Conservation (phyloP, 345 rosid genomes). For the Rhizophora mangle region DNA sequence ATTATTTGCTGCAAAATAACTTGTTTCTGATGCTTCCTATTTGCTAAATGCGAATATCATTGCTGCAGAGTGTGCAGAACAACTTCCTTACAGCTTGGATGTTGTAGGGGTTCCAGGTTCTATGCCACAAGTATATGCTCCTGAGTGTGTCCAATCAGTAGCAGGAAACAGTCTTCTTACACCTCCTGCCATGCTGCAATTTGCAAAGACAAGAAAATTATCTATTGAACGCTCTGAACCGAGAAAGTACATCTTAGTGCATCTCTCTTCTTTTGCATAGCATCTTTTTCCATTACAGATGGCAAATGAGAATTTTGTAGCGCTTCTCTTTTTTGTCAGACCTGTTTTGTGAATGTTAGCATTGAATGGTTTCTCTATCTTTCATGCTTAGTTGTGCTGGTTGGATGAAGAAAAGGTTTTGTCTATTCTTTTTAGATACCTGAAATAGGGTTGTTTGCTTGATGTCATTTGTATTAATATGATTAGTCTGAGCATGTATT, state of each 20-base stretch:
- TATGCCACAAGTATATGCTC: conserved; percentile 49
- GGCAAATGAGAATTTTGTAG: neutral
- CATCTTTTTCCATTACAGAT: neutral
- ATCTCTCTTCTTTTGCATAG: conserved; percentile 4
- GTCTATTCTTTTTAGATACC: neutral
- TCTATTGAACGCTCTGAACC: conserved; percentile 81
- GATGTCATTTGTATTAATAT: neutral
- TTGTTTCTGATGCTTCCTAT: conserved; percentile 33
- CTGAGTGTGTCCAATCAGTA: conserved; percentile 60
- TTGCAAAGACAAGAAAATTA: conserved; percentile 91
- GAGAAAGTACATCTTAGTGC: conserved; percentile 57
- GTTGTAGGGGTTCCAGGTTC: conserved; percentile 54
- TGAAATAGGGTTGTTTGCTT: neutral
- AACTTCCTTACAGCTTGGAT: conserved; percentile 37
- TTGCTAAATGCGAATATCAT: conserved; percentile 34
- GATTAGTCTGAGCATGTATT: neutral
- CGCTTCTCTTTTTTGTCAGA: neutral
- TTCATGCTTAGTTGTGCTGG: neutral
- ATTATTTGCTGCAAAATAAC: neutral
- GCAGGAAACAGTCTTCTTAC: conserved; percentile 60
- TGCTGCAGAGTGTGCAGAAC: conserved; percentile 39
- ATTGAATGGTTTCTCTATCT: neutral
- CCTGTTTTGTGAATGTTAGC: neutral
- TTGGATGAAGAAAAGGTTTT: neutral
- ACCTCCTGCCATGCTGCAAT: conserved; percentile 69